Evolutionary conservation across 1,139 yeast genomes (phyloP).

Genomic region (Protomyces lactucae-debilis): DNA sequence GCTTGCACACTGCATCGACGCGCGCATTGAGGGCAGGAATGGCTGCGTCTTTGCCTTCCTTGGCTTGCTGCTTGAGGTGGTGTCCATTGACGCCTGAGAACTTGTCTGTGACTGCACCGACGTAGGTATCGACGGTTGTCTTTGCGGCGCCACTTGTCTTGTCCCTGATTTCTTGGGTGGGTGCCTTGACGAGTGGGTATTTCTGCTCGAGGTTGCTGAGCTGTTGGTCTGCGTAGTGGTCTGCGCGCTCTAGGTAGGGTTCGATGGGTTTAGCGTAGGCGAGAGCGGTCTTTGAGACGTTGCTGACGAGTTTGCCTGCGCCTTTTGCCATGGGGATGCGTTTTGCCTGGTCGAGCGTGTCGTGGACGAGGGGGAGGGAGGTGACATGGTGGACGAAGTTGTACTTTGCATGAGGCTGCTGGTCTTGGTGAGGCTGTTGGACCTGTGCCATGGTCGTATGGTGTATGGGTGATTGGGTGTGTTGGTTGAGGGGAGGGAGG

Average conservation of each 20-base stretch:
- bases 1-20: constrained; percentile 8
- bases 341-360: constrained; percentile 19
- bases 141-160: constrained; percentile 26
- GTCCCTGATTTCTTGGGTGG: constrained; percentile 19
- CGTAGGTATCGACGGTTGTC: constrained; percentile 26
- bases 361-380: constrained; percentile 19
- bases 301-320: constrained; percentile 13
- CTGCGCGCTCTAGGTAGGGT: constrained; percentile 21
- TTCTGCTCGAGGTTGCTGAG: constrained; percentile 15
- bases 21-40: not conserved
- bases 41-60: not conserved
- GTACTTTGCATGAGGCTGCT: not conserved
- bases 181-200: constrained; percentile 21
- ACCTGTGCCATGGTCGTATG: not conserved
- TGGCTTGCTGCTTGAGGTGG: constrained; percentile 4
- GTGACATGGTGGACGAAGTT: constrained; percentile 18
- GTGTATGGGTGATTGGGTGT: not conserved
- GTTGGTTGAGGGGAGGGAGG: not conserved
- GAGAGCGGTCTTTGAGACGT: constrained; percentile 4
- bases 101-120: constrained; percentile 20
- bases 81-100: constrained; percentile 11
- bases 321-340: constrained; percentile 11
- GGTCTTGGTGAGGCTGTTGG: not conserved
- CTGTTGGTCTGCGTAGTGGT: constrained; percentile 18
- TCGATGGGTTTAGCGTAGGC: constrained; percentile 16